Conservation (phyloP, 495 filamentous ascomycete genomes). For the Aspergillus asperescens region DNA sequence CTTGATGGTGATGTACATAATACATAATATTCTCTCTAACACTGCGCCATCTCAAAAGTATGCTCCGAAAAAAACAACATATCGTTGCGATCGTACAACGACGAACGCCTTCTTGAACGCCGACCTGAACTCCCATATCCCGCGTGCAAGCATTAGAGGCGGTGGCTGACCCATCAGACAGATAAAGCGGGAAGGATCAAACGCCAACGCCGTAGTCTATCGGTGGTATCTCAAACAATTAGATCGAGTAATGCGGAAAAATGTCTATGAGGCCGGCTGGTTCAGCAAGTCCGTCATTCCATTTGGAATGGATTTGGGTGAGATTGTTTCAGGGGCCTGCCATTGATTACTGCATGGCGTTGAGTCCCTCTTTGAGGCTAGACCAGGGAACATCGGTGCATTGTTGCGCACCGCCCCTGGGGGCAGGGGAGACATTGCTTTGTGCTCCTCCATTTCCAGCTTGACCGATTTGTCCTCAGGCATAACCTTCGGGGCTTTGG, state of each 20-base stretch:
- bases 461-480: constrained; percentile 20
- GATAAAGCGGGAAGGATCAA: constrained; percentile 12
- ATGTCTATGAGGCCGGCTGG: constrained; percentile 16
- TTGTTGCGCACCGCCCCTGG: constrained; percentile 41
- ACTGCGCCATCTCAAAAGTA: constrained; percentile 1
- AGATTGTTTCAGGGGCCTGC: constrained; percentile 30
- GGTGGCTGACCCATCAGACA: neutral
- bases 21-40: neutral
- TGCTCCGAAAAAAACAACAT: neutral
- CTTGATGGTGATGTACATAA: constrained; percentile 10
- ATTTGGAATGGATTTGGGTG: constrained; percentile 31
- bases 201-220: constrained; percentile 39
- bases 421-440: constrained; percentile 39
- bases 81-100: neutral
- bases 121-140: constrained; percentile 3
- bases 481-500: constrained; percentile 28
- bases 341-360: constrained; percentile 18
- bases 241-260: constrained; percentile 10
- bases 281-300: constrained; percentile 36
- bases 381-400: constrained; percentile 26
- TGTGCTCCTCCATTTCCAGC: constrained; percentile 26
- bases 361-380: constrained; percentile 17
- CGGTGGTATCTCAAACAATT: constrained; percentile 37
- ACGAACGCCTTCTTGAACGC: neutral
- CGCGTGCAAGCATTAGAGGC: neutral